Conservation (phyloP, 140 eudicot genomes). For the Erigeron philadelphicus region DNA sequence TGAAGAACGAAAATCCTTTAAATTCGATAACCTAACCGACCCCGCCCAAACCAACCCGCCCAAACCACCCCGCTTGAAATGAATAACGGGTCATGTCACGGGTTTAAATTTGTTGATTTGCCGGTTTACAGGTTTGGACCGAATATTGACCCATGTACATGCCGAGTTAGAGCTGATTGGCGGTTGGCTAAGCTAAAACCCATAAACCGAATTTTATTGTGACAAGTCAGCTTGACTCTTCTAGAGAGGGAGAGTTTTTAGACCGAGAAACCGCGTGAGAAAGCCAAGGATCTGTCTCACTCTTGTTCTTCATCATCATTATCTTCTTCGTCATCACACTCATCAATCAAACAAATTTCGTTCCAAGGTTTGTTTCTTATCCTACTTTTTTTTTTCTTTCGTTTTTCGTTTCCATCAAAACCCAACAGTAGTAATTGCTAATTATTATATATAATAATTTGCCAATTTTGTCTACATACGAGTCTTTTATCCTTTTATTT, state of each 20-base stretch:
- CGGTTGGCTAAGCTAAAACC: too few relatives aligned
- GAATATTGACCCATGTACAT: too few relatives aligned
- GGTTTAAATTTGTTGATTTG: too few relatives aligned
- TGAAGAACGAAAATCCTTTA: too few relatives aligned
- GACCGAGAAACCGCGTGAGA: conserved; percentile 39
- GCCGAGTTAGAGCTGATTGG: too few relatives aligned
- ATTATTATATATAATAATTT: neutral
- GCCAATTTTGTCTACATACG: neutral
- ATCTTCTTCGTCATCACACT: conserved; percentile 9
- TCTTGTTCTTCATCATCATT: conserved; percentile 18
- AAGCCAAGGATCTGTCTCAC: conserved; percentile 31
- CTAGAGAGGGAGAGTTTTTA: conserved; percentile 12
- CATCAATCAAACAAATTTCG: neutral
- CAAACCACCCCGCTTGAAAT: too few relatives aligned
- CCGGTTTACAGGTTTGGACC: too few relatives aligned
- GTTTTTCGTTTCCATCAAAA: neutral
- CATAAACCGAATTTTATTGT: conserved; percentile 10
- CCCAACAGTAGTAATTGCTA: too few relatives aligned
- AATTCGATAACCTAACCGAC: too few relatives aligned
- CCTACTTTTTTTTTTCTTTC: conserved; percentile 8
- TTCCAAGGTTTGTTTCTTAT: conserved; percentile 18
- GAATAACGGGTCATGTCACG: too few relatives aligned
- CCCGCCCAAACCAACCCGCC: too few relatives aligned
- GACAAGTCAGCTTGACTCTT: conserved; percentile 28
- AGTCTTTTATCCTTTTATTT: neutral